phyloP scores from a whole-genome alignment of 306 rosid genomes.

The Gleditsia sinensis region DNA sequence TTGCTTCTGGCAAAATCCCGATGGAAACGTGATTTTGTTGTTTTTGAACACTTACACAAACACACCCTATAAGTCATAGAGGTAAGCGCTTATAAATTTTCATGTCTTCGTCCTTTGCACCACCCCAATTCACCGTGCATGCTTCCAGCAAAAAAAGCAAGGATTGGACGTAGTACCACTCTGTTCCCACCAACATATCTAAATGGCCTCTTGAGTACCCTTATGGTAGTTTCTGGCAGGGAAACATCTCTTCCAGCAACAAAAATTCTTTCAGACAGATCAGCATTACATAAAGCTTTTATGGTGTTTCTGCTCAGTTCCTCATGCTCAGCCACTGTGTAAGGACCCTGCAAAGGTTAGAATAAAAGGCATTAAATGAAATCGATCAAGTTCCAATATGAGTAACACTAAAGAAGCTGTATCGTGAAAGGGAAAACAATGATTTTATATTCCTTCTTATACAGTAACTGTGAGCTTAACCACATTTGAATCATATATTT shows the following conservation, averaged over 20 bases:
- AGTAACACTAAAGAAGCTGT: not conserved
- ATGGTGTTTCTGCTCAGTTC: slow-evolving; percentile 72
- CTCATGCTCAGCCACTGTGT: slow-evolving; percentile 70
- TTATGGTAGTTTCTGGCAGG: slow-evolving; percentile 82
- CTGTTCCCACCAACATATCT: slow-evolving; percentile 78
- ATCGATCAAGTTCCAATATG: slow-evolving; percentile 9
- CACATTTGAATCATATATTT: slow-evolving; percentile 3
- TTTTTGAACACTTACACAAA: too few species aligned
- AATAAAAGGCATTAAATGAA: not conserved
- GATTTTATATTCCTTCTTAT: not conserved
- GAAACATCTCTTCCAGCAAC: slow-evolving; percentile 77
- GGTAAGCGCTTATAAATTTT: slow-evolving; percentile 85
- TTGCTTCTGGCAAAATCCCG: too few species aligned
- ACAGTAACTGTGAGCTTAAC: not conserved
- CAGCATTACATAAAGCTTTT: slow-evolving; percentile 93
- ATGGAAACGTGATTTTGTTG: too few species aligned
- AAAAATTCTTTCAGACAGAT: slow-evolving; percentile 71
- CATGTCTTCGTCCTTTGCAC: slow-evolving; percentile 72
- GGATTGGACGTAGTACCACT: slow-evolving; percentile 75
- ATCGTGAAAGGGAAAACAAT: slow-evolving; percentile 8
- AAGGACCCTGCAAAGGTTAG: slow-evolving; percentile 69
- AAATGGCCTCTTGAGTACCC: slow-evolving; percentile 72
- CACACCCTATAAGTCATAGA: slow-evolving; percentile 74
- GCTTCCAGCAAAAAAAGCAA: slow-evolving; percentile 92
- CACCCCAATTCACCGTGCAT: slow-evolving; percentile 85